A percentile compares a stretch with the other conserved stretches of the same genome.
Evolutionary conservation across 2,329 filamentous ascomycete species (phyloP).

Genomic region (Gnomoniopsis sp.): DNA sequence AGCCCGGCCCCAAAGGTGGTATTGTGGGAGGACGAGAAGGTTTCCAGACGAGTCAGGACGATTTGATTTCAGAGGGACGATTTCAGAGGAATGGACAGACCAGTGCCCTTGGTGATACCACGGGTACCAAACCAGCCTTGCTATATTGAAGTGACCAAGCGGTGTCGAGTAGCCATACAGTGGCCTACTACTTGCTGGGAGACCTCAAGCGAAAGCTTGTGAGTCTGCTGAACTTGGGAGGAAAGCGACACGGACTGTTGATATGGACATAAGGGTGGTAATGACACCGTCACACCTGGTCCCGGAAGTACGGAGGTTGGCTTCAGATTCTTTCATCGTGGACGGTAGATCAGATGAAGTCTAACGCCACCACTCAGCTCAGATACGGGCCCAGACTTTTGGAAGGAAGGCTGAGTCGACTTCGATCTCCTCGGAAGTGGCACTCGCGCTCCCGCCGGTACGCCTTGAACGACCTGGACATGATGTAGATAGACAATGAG

Average conservation of each 20-base stretch:
- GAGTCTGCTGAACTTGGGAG: not conserved
- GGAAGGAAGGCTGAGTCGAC: not conserved
- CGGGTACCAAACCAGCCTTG: not conserved
- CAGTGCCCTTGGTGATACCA: not conserved
- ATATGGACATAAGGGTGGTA: not conserved
- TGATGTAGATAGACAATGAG: no score
- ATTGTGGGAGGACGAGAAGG: not conserved
- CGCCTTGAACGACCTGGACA: no score
- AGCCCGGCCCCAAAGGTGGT: not conserved
- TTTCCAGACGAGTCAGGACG: not conserved
- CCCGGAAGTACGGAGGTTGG: not conserved
- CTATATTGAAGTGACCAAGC: not conserved
- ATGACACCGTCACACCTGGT: not conserved
- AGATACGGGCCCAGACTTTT: not conserved
- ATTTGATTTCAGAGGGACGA: no score
- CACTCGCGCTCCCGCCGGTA: no score
- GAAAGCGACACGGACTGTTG: not conserved
- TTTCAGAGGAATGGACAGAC: not conserved
- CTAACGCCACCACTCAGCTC: not conserved
- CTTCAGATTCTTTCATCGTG: not conserved
- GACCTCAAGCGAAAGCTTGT: not conserved
- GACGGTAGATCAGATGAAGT: conserved; percentile 1
- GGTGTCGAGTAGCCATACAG: not conserved
- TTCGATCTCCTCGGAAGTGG: not conserved
- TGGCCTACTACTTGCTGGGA: not conserved